These are phyloP conservation scores for Metschnikowia proteae DNA, from an alignment of 805 yeast genomes.

Conservation along the genomic window DNA sequence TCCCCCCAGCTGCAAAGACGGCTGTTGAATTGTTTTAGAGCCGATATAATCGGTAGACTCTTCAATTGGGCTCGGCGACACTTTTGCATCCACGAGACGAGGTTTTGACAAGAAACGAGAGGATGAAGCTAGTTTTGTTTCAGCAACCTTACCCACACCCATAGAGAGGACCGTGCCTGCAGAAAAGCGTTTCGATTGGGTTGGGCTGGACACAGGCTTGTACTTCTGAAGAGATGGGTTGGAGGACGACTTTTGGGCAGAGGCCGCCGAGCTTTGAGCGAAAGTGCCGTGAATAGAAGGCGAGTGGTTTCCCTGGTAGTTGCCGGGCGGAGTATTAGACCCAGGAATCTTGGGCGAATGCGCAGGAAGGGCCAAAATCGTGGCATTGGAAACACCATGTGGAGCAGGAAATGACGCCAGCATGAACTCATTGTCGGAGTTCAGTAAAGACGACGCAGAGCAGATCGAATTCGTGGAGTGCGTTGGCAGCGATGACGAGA, in stretches of 20 bases:
- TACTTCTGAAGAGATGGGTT: constrained; percentile 4
- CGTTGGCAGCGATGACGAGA: constrained; percentile 29
- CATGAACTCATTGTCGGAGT: constrained; percentile 11
- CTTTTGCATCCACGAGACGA: constrained; percentile 14
- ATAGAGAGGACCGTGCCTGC: constrained; percentile 36
- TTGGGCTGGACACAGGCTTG: constrained; percentile 13
- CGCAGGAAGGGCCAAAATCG: background rate
- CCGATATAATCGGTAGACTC: constrained; percentile 5
- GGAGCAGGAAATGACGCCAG: constrained; percentile 6
- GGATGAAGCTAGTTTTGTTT: constrained; percentile 8
- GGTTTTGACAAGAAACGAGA: constrained; percentile 14
- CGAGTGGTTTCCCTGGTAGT: background rate
- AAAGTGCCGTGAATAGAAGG: constrained; percentile 2
- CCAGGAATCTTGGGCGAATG: background rate
- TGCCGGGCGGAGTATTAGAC: background rate
- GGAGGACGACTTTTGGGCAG: constrained; percentile 1
- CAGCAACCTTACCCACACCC: constrained; percentile 41
- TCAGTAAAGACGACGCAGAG: constrained; percentile 14
- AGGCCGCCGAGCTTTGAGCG: constrained; percentile 1
- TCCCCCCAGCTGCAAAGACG: background rate
- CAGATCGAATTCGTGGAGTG: constrained; percentile 15
- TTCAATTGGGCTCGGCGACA: constrained; percentile 7
- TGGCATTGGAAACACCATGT: background rate
- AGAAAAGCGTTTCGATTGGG: constrained; percentile 33
- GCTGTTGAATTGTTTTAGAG: constrained; percentile 4